Evolutionary conservation across 2,329 filamentous ascomycete genomes (phyloP).

Genomic region (Cercospora janseana): DNA sequence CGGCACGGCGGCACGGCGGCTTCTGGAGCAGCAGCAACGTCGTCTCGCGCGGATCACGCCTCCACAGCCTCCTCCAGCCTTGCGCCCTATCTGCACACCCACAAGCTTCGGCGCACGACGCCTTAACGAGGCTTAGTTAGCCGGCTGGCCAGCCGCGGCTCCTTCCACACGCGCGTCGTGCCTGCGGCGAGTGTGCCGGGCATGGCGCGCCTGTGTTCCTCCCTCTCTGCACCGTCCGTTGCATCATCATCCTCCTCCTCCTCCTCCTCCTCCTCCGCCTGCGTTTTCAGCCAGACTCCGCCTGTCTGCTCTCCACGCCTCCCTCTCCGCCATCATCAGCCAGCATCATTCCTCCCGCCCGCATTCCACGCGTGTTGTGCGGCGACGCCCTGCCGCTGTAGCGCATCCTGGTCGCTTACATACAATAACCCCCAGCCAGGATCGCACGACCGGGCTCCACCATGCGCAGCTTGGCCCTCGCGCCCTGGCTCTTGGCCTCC

Average conservation of each 20-base stretch:
- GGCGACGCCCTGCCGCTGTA: neutral
- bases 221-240: neutral
- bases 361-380: neutral
- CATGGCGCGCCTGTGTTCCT: neutral
- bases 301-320: neutral
- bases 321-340: neutral
- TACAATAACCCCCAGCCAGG: no score
- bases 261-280: neutral
- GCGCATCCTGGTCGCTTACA: neutral
- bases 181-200: neutral
- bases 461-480: constrained; percentile 20
- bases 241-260: neutral
- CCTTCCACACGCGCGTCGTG: no score
- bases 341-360: neutral
- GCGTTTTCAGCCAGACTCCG: neutral
- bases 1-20: no score
- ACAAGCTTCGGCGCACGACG: no score
- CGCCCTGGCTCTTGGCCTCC: constrained; percentile 23
- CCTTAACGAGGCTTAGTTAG: no score
- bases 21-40: no score
- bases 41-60: no score
- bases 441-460: neutral
- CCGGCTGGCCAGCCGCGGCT: no score
- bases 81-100: no score
- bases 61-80: no score